Percentiles rank a stretch among this genome's conserved stretches.
These are phyloP conservation scores for Amniculicola lignicola DNA, from an alignment of 495 filamentous ascomycete genomes.

Conservation along the genomic window DNA sequence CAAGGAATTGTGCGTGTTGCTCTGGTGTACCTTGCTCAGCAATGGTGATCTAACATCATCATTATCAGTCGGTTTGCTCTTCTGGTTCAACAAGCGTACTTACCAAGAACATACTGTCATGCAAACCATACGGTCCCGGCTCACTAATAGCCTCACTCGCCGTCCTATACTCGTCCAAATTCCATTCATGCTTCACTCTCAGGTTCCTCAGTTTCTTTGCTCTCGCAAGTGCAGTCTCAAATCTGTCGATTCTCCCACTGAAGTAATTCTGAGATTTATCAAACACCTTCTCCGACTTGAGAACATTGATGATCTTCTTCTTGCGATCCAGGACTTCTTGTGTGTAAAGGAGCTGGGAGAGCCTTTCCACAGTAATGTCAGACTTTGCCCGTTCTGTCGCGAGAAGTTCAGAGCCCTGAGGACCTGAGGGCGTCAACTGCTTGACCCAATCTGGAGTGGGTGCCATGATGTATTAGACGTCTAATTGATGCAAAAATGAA, in stretches of 20 bases:
- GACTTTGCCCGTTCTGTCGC: constrained; percentile 58
- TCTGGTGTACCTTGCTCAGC: constrained; percentile 66
- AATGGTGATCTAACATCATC: constrained; percentile 53
- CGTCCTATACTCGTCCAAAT: constrained; percentile 55
- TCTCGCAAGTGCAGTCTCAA: constrained; percentile 59
- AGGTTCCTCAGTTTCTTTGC: constrained; percentile 65
- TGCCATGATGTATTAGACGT: constrained; percentile 36
- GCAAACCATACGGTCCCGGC: constrained; percentile 64
- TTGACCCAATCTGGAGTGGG: constrained; percentile 62
- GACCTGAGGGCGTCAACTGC: constrained; percentile 57
- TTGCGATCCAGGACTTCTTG: constrained; percentile 55
- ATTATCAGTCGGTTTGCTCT: constrained; percentile 14
- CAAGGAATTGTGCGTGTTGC: constrained; percentile 65
- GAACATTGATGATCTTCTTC: constrained; percentile 51
- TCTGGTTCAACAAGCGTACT: constrained; percentile 14
- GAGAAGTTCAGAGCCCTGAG: constrained; percentile 61
- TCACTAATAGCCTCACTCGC: constrained; percentile 64
- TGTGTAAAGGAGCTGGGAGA: constrained; percentile 61
- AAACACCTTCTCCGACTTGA: constrained; percentile 61
- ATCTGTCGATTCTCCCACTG: constrained; percentile 59
- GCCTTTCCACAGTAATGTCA: constrained; percentile 54
- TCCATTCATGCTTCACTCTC: constrained; percentile 60
- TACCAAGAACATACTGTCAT: constrained; percentile 65
- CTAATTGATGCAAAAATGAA: no score
- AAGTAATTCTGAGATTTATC: constrained; percentile 69